Evolutionary conservation across 768 basidiomycete genomes (phyloP).

Genomic region (Auricularia auricula-judae): DNA sequence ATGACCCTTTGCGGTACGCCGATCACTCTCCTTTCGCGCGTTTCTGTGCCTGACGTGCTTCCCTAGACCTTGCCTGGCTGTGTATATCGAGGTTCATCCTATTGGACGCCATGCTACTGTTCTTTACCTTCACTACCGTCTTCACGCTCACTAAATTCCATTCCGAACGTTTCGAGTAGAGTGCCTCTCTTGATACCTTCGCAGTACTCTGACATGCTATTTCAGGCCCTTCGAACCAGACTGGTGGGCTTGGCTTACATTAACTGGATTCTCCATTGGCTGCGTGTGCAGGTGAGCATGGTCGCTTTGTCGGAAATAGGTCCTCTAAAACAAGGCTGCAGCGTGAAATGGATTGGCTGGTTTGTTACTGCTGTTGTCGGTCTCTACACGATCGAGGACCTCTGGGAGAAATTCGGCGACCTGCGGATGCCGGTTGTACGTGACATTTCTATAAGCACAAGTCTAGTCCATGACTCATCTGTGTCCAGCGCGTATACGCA

Average conservation of each 20-base stretch:
- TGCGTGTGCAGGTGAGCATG: conserved; percentile 71
- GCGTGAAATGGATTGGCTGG: conserved; percentile 92
- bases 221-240: conserved; percentile 83
- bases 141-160: conserved; percentile 95
- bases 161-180: conserved; percentile 90
- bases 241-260: conserved; percentile 94
- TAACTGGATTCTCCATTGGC: conserved; percentile 92
- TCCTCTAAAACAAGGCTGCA: conserved; percentile 18
- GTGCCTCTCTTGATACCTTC: conserved; percentile 3
- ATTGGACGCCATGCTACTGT: conserved; percentile 95
- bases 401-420: conserved; percentile 98
- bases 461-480: neutral
- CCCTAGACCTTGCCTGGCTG: conserved; percentile 89
- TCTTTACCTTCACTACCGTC: conserved; percentile 96
- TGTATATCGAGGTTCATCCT: conserved; percentile 96
- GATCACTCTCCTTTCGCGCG: neutral
- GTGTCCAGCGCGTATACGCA: conserved; percentile 64
- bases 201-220: conserved; percentile 4
- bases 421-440: conserved; percentile 80
- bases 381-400: conserved; percentile 91
- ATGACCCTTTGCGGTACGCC: conserved; percentile 84
- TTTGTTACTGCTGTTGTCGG: conserved; percentile 94
- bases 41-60: neutral
- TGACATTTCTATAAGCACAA: conserved; percentile 6
- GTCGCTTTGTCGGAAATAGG: neutral